phyloP scores from a whole-genome alignment of 768 basidiomycete genomes.

The Tricholoma saponaceum region DNA sequence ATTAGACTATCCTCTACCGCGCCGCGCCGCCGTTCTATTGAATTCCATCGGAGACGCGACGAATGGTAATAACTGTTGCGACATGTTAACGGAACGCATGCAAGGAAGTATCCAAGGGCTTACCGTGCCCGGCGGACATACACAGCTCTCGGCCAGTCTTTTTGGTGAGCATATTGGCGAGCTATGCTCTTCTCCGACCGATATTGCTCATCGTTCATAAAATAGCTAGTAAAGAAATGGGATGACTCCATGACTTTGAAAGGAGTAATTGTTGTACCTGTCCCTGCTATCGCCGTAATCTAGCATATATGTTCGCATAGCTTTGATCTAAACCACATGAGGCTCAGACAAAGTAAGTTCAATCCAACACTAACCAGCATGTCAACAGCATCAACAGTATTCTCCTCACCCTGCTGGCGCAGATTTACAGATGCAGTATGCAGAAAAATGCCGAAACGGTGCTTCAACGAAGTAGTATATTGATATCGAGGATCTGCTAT shows the following conservation, averaged over 20 bases:
- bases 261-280: slow-evolving; percentile 20
- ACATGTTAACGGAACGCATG: slow-evolving; percentile 1
- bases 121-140: slow-evolving; percentile 66
- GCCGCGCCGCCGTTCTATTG: slow-evolving; percentile 62
- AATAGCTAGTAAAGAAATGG: slow-evolving; percentile 36
- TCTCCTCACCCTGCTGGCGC: slow-evolving; percentile 72
- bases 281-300: slow-evolving; percentile 75
- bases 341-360: not conserved
- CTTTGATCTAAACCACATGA: slow-evolving; percentile 44
- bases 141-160: slow-evolving; percentile 72
- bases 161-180: slow-evolving; percentile 65
- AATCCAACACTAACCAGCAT: slow-evolving; percentile 47
- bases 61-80: slow-evolving; percentile 55
- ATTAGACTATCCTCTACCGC: slow-evolving; percentile 58
- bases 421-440: slow-evolving; percentile 67
- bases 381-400: slow-evolving; percentile 77
- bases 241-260: not conserved
- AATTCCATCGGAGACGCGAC: slow-evolving; percentile 67
- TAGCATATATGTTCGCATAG: slow-evolving; percentile 67
- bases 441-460: slow-evolving; percentile 64
- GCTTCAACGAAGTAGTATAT: slow-evolving; percentile 52
- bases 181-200: slow-evolving; percentile 61
- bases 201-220: slow-evolving; percentile 53
- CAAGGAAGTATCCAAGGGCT: not conserved
- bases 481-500: slow-evolving; percentile 59